Evolutionary conservation across 129 eudicot species (phyloP).

Genomic region (Heracleum sosnowskyi): DNA sequence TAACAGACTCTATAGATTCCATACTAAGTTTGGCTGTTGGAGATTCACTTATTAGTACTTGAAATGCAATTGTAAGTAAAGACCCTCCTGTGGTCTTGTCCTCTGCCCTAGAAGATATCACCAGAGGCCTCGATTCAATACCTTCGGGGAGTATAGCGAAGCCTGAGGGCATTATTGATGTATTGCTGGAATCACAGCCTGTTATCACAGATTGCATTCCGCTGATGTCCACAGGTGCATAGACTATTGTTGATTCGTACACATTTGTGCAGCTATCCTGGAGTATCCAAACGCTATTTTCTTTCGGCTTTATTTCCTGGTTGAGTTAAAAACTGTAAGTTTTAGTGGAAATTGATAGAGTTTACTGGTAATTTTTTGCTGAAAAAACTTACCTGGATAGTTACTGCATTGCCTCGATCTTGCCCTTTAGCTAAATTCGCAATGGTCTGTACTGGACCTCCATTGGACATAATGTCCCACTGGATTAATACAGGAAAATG

Average conservation of each 20-base stretch:
- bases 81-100: conserved; percentile 66
- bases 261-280: conserved; percentile 78
- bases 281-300: conserved; percentile 61
- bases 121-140: conserved; percentile 67
- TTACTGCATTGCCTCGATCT: conserved; percentile 70
- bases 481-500: conserved; percentile 15
- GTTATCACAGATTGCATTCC: conserved; percentile 74
- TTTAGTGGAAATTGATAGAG: not conserved
- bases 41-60: conserved; percentile 57
- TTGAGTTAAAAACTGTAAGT: conserved; percentile 1
- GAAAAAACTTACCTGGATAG: conserved; percentile 54
- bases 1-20: conserved; percentile 81
- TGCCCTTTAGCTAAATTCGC: conserved; percentile 88
- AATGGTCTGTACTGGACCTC: conserved; percentile 54
- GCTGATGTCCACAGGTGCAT: conserved; percentile 63
- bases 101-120: conserved; percentile 50
- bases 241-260: conserved; percentile 76
- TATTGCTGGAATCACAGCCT: conserved; percentile 79
- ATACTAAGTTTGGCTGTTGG: conserved; percentile 45
- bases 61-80: conserved; percentile 71
- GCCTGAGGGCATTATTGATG: conserved; percentile 73
- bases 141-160: conserved; percentile 90
- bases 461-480: conserved; percentile 94
- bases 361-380: not conserved
- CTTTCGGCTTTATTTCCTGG: conserved; percentile 64